Percentiles rank a stretch among this genome's conserved stretches.
These are phyloP conservation scores for Berberis thunbergii DNA, from an alignment of 164 flowering plant genomes.

Conservation along the genomic window DNA sequence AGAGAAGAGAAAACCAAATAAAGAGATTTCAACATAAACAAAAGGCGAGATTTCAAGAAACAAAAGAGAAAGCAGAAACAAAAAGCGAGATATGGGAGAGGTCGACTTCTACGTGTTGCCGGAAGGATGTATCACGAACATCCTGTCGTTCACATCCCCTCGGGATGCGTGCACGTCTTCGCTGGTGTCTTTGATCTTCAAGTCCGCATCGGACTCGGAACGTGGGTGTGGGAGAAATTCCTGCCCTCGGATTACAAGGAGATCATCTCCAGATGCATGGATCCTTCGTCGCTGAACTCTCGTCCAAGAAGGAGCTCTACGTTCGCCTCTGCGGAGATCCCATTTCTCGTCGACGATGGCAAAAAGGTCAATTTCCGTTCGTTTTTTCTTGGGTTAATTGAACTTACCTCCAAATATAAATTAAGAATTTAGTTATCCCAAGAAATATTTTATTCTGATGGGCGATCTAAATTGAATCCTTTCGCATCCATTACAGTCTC, in stretches of 20 bases:
- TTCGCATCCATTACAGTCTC: no score
- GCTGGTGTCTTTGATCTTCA: constrained; percentile 20
- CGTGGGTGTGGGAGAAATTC: constrained; percentile 32
- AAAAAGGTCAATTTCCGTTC: constrained; percentile 17
- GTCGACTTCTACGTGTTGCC: constrained; percentile 20
- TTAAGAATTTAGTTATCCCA: no score
- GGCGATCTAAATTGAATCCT: no score
- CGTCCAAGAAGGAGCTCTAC: constrained; percentile 35
- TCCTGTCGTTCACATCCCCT: constrained; percentile 32
- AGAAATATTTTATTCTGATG: no score
- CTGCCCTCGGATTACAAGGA: constrained; percentile 28
- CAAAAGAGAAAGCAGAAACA: no score
- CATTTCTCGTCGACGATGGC: constrained; percentile 25
- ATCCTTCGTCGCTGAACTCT: background rate
- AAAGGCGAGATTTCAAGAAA: background rate
- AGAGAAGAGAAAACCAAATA: no score
- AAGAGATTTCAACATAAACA: background rate
- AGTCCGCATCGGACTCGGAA: constrained; percentile 29
- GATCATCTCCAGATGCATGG: constrained; percentile 10
- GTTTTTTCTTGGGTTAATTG: background rate
- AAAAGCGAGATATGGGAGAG: background rate
- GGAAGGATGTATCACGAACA: constrained; percentile 23
- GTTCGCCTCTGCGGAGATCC: constrained; percentile 19
- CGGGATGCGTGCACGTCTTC: constrained; percentile 27
- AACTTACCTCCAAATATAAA: no score